These are phyloP conservation scores for Nemania bipapillata DNA, from an alignment of 2,329 filamentous ascomycete species.

Conservation along the genomic window DNA sequence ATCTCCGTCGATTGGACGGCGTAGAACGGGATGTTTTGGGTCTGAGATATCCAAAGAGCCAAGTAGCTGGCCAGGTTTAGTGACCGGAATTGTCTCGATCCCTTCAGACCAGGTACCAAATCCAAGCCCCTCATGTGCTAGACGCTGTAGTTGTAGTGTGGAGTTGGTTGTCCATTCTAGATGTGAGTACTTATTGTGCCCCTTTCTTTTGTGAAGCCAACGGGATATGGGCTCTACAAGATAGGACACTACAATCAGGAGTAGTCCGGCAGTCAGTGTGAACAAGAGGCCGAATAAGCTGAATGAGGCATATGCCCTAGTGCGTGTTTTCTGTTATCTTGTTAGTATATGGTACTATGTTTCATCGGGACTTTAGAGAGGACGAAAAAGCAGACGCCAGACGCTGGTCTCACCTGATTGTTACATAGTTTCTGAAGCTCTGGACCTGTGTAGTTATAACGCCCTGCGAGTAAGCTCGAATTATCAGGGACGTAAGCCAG, in stretches of 20 bases:
- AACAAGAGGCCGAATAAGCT: constrained; percentile 47
- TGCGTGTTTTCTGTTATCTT: constrained; percentile 44
- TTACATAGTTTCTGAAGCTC: constrained; percentile 4
- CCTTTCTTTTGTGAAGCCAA: constrained; percentile 28
- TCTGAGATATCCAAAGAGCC: constrained; percentile 9
- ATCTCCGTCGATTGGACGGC: neutral
- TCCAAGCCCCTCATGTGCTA: constrained; percentile 44
- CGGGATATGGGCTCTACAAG: constrained; percentile 36
- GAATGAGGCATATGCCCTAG: constrained; percentile 42
- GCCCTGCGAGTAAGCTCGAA: neutral
- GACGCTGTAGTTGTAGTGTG: constrained; percentile 46
- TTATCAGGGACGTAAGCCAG: neutral
- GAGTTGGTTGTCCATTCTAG: constrained; percentile 45
- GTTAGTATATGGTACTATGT: neutral
- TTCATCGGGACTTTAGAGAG: neutral
- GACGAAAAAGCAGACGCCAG: neutral
- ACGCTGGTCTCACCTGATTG: constrained; percentile 2
- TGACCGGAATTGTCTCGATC: constrained; percentile 1
- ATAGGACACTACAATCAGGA: constrained; percentile 42
- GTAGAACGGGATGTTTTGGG: constrained; percentile 7
- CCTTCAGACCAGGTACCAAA: constrained; percentile 33
- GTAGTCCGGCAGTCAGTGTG: constrained; percentile 37
- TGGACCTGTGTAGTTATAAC: neutral
- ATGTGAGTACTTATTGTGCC: constrained; percentile 35
- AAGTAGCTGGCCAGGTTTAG: neutral